These are phyloP conservation scores for Flaveria bidentis DNA, from an alignment of 129 eudicot species.

Conservation along the genomic window DNA sequence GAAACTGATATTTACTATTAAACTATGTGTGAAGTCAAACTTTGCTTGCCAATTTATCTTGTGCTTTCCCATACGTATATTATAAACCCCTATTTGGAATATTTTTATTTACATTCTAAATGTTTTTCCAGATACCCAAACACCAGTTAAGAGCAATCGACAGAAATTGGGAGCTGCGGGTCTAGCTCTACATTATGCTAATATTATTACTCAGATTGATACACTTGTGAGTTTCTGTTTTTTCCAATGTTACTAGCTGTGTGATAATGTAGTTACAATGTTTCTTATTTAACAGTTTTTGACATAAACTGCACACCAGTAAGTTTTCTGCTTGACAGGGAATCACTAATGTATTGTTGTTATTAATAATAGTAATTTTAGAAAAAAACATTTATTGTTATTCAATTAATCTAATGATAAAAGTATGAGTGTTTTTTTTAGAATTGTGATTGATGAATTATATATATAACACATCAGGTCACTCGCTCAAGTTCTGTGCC, in stretches of 20 bases:
- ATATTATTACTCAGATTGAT: slow-evolving; percentile 84
- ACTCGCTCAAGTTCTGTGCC: slow-evolving; percentile 88
- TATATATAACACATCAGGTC: slow-evolving; percentile 48
- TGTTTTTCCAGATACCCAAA: slow-evolving; percentile 54
- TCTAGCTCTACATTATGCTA: slow-evolving; percentile 96
- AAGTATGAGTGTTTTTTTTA: slow-evolving; percentile 1
- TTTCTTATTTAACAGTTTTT: neutral
- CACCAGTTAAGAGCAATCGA: slow-evolving; percentile 52
- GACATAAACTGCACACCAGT: neutral
- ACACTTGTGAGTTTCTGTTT: slow-evolving; percentile 64
- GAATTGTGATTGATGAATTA: neutral
- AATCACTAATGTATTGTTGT: neutral
- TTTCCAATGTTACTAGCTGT: slow-evolving; percentile 10
- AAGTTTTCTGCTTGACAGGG: neutral
- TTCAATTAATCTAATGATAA: neutral
- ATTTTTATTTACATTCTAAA: slow-evolving; percentile 14
- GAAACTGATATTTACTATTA: neutral
- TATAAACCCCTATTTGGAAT: neutral
- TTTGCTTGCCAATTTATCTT: neutral
- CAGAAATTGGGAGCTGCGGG: slow-evolving; percentile 92
- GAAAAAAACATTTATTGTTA: neutral
- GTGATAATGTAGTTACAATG: neutral
- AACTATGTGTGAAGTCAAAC: slow-evolving; percentile 1
- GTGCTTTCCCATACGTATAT: neutral
- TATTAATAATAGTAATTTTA: neutral